Evolutionary conservation across 805 yeast species (phyloP), one percentile per base, ranked within the genome.

Genomic region (Schwanniomyces sp.): DNA sequence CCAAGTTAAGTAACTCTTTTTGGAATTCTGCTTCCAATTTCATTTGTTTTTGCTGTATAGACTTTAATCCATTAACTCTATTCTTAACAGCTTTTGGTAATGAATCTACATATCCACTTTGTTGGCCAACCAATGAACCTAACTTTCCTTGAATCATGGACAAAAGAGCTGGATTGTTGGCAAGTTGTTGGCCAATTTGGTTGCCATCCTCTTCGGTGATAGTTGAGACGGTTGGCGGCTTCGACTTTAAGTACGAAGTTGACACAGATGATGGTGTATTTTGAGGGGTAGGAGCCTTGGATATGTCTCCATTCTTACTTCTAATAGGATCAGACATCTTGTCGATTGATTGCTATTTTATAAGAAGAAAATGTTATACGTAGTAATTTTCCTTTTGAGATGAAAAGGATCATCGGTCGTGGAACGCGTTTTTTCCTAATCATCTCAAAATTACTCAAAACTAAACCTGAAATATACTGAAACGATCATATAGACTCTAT

Each of bases 271-370:
- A 88, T 12, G 99, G 99, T 1, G 99, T 94, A 77, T 94, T 94
- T 65, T 94, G 99, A 5, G 99, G 99, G 1, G 99, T 94, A 40
- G 99, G 99, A 6, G 99, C 98, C 60, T 84, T 82, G 53, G 92
- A 86, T 55, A 88, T 81, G 64, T 88, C 89, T 63, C 86, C 86
- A 54, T 67, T 63, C 62, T 82, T 82, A 48, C 69, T 67, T 75
- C 85, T 87, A 69, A 91, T 91, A 36, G 96, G 96, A 70, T 86
- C 92, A 42, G 92, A 81, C 97, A 91, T 90, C 34, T 34, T 43
- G 21, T 25, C 21, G 46, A 40, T 43, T 38, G 36, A 39, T 24
- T 44, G 10, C 10, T n/a, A 28, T 4, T 4, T 12, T 18, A 34
- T 16, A 40, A 34, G 34, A 45, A 39, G 32, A 39, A 41, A 30